Base-by-base conservation (phyloP, 2,329 filamentous ascomycete genomes). In the Cadophora malorum region DNA sequence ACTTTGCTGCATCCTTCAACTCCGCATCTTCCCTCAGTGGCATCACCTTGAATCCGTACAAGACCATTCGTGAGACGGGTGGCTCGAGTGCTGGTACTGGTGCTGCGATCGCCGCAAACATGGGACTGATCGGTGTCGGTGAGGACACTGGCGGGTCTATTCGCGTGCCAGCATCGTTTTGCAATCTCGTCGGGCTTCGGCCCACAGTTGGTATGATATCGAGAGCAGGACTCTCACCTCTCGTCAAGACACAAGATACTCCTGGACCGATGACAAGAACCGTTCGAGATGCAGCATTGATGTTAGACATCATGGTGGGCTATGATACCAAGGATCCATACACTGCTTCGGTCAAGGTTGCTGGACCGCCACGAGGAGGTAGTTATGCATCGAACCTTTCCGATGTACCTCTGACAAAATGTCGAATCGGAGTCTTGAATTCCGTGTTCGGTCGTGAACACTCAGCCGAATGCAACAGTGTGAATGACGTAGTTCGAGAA, bases 11-110 rank as follows among this genome's bases (percentile, higher is more conserved):
- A 1, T 68, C 66, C 3, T 70, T 67, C 56, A 68, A 69, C 47
- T 70, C 69, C 23, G 52, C 66, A 45, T 71, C 71, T 23, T 71
- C 71, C 21, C 50, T 71, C 8, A 67, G 64, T 33, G 69, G 67
- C 9, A 49, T 65, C 16, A 72, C 69, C 0, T 47, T 61, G 25
- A 72, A 72, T 55, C 71, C 71, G 3, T 72, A 68, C 25, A 64
- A 68, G 23, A 62, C 35, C 19, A 67, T 31, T 45, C 67, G 67
- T 3, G 67, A 69, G 7, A 77, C 82, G 5, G 83, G 83, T 2
- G 84, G 83, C 1, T 85, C 83, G 65, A 84, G 81, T 0, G 82
- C 80, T 1, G 84, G 83, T 0, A 80, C 81, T 8, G 82, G 80
- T 0, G 82, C 82, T 0, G 77, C 85, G 0, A 81, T 85, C 1